A percentile compares a stretch with the other conserved stretches of the same genome.
These are phyloP conservation scores for Carex scoparia DNA, from an alignment of 176 grass and related monocot species.

Conservation along the genomic window DNA sequence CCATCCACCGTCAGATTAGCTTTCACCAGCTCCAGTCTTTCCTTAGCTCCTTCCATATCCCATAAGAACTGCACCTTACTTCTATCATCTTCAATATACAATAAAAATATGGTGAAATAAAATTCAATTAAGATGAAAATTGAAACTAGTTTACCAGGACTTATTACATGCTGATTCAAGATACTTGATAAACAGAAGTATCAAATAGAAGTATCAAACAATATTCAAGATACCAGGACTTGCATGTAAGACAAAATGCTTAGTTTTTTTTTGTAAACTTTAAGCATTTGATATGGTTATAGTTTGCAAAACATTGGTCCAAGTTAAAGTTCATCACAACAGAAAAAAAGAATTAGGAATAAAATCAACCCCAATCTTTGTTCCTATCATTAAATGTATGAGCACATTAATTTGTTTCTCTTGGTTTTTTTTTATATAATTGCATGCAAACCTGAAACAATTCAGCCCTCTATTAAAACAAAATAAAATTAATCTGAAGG, in stretches of 20 bases:
- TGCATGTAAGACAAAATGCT: too few species aligned
- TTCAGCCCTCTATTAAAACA: not conserved
- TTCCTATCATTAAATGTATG: not conserved
- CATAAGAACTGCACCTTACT: conserved; percentile 67
- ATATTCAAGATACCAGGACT: too few species aligned
- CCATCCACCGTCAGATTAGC: conserved; percentile 64
- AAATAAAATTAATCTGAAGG: not conserved
- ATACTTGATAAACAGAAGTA: not conserved
- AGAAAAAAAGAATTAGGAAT: not conserved
- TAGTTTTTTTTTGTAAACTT: too few species aligned
- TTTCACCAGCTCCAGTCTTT: conserved; percentile 50
- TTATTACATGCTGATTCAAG: not conserved
- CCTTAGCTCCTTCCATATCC: conserved; percentile 55
- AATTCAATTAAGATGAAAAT: too few species aligned
- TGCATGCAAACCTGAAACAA: not conserved
- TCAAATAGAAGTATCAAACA: too few species aligned
- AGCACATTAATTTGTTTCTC: not conserved
- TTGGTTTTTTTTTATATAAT: not conserved
- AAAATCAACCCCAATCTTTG: not conserved
- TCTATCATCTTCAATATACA: conserved; percentile 30
- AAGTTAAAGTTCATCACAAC: not conserved
- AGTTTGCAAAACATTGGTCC: not conserved
- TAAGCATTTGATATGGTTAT: too few species aligned
- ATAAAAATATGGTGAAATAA: too few species aligned
- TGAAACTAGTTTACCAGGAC: not conserved